Conservation (phyloP, 2,329 filamentous ascomycete species). For the Aspergillus felis region DNA sequence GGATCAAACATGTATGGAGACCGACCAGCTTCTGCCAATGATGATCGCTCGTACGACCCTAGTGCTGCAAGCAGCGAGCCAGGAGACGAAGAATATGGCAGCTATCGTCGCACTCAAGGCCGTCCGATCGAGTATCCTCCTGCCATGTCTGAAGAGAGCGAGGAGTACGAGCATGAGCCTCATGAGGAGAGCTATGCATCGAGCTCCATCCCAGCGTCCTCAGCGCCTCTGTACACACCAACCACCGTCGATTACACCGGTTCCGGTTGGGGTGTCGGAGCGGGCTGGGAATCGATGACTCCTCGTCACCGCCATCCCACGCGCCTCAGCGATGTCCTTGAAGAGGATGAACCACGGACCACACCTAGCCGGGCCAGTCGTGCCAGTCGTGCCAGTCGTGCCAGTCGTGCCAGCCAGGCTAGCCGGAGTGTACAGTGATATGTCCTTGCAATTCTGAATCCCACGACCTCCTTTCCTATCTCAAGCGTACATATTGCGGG, state of each 20-base stretch:
- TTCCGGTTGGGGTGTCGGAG: slow-evolving; percentile 59
- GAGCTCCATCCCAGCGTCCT: slow-evolving; percentile 20
- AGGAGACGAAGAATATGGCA: slow-evolving; percentile 68
- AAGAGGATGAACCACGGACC: slow-evolving; percentile 76
- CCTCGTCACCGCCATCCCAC: slow-evolving; percentile 80
- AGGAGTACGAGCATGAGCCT: slow-evolving; percentile 52
- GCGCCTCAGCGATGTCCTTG: slow-evolving; percentile 79
- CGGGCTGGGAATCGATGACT: slow-evolving; percentile 72
- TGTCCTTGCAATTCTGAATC: not conserved
- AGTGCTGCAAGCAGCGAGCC: slow-evolving; percentile 55
- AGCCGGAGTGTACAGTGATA: slow-evolving; percentile 37
- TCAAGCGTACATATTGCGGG: slow-evolving; percentile 11
- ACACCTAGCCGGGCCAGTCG: slow-evolving; percentile 65
- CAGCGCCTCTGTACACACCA: slow-evolving; percentile 30
- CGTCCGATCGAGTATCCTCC: slow-evolving; percentile 55
- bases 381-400: slow-evolving; percentile 46
- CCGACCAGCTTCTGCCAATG: slow-evolving; percentile 43
- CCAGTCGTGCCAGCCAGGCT: slow-evolving; percentile 37
- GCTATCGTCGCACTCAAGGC: slow-evolving; percentile 60
- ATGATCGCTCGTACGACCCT: slow-evolving; percentile 47
- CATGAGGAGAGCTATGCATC: slow-evolving; percentile 43
- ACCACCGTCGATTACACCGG: slow-evolving; percentile 61
- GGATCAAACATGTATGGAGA: slow-evolving; percentile 29
- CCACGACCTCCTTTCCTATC: slow-evolving; percentile 1
- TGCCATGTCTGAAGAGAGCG: slow-evolving; percentile 47